A percentile compares a stretch with the other conserved stretches of the same genome.
phyloP scores from a whole-genome alignment of 345 rosid genomes.

The Populus simonii region DNA sequence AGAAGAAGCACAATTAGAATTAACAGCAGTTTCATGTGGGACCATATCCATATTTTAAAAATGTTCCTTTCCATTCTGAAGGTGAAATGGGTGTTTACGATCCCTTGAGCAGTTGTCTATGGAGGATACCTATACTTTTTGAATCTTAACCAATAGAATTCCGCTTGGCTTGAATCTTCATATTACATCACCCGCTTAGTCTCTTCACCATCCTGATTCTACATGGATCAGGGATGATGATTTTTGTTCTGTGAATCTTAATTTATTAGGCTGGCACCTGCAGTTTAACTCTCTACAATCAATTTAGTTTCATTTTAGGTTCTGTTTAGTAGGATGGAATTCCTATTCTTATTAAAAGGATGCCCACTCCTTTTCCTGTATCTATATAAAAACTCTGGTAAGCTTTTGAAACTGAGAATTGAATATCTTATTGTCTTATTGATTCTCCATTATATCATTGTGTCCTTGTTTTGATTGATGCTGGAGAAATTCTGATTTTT shows the following conservation, averaged over 20 bases:
- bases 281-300: background rate
- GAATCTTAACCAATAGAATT: background rate
- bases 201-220: background rate
- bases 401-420: background rate
- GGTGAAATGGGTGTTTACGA: background rate
- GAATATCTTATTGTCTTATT: background rate
- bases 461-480: background rate
- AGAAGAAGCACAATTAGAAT: background rate
- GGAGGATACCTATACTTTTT: background rate
- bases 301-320: background rate
- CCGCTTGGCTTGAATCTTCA: background rate
- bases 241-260: background rate
- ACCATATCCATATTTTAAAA: background rate
- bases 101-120: background rate
- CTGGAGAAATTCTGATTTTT: conserved; percentile 16
- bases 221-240: background rate
- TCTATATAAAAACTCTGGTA: background rate
- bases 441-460: background rate
- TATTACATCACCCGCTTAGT: background rate
- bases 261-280: background rate
- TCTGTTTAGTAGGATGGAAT: background rate
- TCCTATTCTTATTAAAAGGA: background rate
- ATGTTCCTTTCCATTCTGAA: background rate
- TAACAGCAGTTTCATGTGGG: background rate
- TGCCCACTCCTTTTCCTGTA: background rate